Percentiles rank a stretch among this genome's conserved stretches.
These are phyloP conservation scores for Lentinus brumalis DNA, from an alignment of 768 basidiomycete genomes.

Conservation along the genomic window DNA sequence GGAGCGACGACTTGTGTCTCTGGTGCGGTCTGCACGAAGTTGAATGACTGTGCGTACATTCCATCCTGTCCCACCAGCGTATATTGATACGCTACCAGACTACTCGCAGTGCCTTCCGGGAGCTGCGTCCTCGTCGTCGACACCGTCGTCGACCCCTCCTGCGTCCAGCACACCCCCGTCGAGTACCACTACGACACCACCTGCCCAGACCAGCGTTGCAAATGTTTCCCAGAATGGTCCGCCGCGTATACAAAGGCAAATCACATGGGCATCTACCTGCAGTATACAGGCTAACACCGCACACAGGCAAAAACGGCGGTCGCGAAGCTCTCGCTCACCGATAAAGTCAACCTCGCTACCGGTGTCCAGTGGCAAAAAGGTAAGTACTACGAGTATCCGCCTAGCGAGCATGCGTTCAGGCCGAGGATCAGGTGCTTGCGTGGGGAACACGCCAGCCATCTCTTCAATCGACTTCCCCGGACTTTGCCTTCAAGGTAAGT, in stretches of 20 bases:
- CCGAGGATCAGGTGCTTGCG: conserved; percentile 24
- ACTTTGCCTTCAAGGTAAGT: conserved; percentile 26
- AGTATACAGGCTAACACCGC: neutral
- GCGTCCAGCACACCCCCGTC: conserved; percentile 25
- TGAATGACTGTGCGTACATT: conserved; percentile 44
- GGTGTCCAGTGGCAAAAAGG: conserved; percentile 31
- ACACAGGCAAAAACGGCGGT: conserved; percentile 50
- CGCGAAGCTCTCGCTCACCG: conserved; percentile 37
- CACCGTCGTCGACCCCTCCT: conserved; percentile 26
- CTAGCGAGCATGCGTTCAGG: neutral
- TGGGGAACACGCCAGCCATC: conserved; percentile 27
- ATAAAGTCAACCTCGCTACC: conserved; percentile 36
- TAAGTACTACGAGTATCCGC: neutral
- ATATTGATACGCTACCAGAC: conserved; percentile 30
- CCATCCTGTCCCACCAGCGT: neutral
- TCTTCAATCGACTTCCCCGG: conserved; percentile 26
- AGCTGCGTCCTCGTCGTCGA: conserved; percentile 25
- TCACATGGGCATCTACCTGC: neutral
- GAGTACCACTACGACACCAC: conserved; percentile 18
- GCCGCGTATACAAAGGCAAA: conserved; percentile 54
- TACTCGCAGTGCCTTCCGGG: conserved; percentile 55
- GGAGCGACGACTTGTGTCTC: conserved; percentile 51
- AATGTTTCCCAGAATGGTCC: conserved; percentile 51
- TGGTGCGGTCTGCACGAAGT: conserved; percentile 44
- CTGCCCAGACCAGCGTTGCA: conserved; percentile 24